Percentiles rank a stretch among this genome's conserved stretches.
Evolutionary conservation across 192 early-diverging fungal species (phyloP).

Genomic region (Diversispora epigaea): DNA sequence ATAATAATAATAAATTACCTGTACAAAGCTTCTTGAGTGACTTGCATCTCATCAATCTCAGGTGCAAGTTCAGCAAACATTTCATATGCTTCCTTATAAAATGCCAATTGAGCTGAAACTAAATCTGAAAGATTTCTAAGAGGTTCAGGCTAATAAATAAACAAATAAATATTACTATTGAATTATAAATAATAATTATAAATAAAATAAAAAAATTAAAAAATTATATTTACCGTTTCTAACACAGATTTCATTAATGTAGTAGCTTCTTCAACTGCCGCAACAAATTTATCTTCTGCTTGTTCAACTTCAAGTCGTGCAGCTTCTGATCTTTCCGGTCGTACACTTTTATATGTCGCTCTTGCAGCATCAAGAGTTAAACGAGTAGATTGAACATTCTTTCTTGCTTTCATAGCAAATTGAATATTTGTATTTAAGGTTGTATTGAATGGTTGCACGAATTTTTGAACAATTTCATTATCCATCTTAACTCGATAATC

Average conservation of each 20-base stretch:
- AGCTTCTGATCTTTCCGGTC: conserved; percentile 70
- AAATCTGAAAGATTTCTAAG: conserved; percentile 82
- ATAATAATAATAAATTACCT: conserved; percentile 33
- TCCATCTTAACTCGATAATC: conserved; percentile 77
- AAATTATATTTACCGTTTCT: conserved; percentile 55
- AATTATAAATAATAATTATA: background rate
- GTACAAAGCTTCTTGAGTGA: conserved; percentile 90
- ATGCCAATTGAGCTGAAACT: conserved; percentile 81
- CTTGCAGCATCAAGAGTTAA: conserved; percentile 87
- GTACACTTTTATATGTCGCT: conserved; percentile 68
- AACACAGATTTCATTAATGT: conserved; percentile 90
- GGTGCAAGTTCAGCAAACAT: conserved; percentile 74
- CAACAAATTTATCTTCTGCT: conserved; percentile 94
- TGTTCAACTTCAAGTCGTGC: conserved; percentile 82
- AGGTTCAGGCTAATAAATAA: conserved; percentile 64
- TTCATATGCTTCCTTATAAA: conserved; percentile 81
- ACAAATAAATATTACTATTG: background rate
- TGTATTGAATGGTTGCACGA: conserved; percentile 71
- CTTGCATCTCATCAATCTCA: conserved; percentile 93
- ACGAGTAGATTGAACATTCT: conserved; percentile 78
- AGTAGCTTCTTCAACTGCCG: conserved; percentile 93
- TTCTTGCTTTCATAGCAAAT: conserved; percentile 82
- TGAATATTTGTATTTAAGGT: conserved; percentile 75
- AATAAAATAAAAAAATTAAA: background rate
- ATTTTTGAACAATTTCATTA: conserved; percentile 65